Conservation (phyloP, 208 protist genomes). For the Leishmania amazonensis region DNA sequence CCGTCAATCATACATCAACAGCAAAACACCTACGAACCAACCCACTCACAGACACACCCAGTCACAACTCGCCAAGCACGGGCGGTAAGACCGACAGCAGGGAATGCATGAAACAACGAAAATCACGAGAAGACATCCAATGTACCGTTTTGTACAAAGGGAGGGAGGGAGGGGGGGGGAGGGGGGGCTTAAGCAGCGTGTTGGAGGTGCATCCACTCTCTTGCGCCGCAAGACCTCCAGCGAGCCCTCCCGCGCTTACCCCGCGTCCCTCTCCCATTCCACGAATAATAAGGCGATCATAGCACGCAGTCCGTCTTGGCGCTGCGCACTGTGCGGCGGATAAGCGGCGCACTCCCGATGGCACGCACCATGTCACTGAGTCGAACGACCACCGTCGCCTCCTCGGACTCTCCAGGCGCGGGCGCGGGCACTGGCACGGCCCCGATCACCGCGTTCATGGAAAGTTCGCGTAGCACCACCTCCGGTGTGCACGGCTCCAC, state of each 20-base stretch:
- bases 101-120: no score
- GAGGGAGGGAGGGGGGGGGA: background rate
- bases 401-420: background rate
- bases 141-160: background rate
- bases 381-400: constrained; percentile 27
- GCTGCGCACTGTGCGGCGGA: constrained; percentile 46
- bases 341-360: constrained; percentile 57
- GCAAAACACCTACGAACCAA: background rate
- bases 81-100: background rate
- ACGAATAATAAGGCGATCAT: background rate
- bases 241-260: background rate
- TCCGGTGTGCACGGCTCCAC: constrained; percentile 73
- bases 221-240: background rate
- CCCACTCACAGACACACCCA: background rate
- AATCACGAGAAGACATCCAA: background rate
- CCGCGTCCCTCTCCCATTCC: background rate
- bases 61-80: background rate
- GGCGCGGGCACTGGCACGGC: background rate
- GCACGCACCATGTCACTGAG: constrained; percentile 69
- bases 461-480: constrained; percentile 69
- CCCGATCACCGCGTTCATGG: constrained; percentile 41
- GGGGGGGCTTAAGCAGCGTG: background rate
- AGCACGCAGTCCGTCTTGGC: constrained; percentile 36
- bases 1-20: constrained; percentile 7
- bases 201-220: background rate